Evolutionary conservation across 371 early-diverging fungal species (phyloP).

Genomic region (Zancudomyces culisetae): DNA sequence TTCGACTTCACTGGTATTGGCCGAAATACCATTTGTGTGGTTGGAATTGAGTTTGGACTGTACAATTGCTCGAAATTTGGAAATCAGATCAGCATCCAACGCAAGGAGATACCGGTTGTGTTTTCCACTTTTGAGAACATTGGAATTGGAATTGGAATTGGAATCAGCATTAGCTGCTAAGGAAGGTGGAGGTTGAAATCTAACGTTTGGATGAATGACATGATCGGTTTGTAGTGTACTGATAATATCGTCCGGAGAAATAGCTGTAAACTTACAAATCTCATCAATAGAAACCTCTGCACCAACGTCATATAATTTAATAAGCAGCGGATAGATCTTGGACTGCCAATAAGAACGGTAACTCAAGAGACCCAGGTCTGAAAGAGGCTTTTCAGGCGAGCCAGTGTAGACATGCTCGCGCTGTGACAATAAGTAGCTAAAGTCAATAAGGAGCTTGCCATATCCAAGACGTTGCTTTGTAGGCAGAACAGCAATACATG

Average conservation of each 20-base stretch:
- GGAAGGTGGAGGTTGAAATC: too few relatives aligned
- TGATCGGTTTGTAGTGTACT: slow-evolving; percentile 37
- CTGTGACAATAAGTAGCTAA: slow-evolving; percentile 48
- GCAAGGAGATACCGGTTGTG: too few relatives aligned
- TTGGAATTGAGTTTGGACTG: too few relatives aligned
- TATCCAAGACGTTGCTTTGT: slow-evolving; percentile 93
- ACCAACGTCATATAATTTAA: neutral
- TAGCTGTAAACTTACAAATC: slow-evolving; percentile 34
- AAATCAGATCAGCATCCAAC: too few relatives aligned
- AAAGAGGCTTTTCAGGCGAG: slow-evolving; percentile 96
- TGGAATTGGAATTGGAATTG: too few relatives aligned
- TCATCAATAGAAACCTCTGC: slow-evolving; percentile 9
- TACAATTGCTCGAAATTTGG: too few relatives aligned
- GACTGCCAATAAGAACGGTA: slow-evolving; percentile 34
- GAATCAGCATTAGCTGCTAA: too few relatives aligned
- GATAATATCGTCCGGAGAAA: slow-evolving; percentile 53
- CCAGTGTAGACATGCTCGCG: slow-evolving; percentile 65
- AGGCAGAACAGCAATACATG: slow-evolving; percentile 96
- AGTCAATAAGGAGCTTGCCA: slow-evolving; percentile 92
- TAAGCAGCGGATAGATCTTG: slow-evolving; percentile 12
- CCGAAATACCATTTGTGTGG: too few relatives aligned
- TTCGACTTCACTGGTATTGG: too few relatives aligned
- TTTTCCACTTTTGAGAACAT: too few relatives aligned
- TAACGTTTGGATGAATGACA: too few relatives aligned
- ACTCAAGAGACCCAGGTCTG: slow-evolving; percentile 89